Evolutionary conservation across 1,284 basidiomycete genomes (phyloP), one percentile per base, ranked within the genome.

Genomic region (Phaffia rhodozyma): DNA sequence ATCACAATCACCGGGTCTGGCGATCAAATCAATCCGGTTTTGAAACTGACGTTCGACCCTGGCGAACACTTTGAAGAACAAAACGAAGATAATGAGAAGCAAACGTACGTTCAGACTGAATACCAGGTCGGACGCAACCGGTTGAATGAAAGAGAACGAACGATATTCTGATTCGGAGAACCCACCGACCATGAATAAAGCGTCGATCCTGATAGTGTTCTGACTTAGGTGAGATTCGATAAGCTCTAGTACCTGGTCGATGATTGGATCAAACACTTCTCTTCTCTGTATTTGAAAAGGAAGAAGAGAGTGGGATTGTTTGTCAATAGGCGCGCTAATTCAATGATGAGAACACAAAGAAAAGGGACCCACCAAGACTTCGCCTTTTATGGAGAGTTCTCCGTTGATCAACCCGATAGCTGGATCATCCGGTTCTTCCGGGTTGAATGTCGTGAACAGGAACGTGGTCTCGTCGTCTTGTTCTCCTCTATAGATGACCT

Each of bases 241-340:
- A 69, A 90, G 79, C 25, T 82, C 79, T 34, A 90, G 74, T 29
- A 88, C 87, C 83, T 88, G 71, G 56, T 82, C 79, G 53, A 89
- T 81, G 34, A 89, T 84, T 43, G 87, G 87, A 73, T 88, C 87
- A 70, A 89, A 83, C 21, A 90, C 87, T 71, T 87, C 85, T 68
- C 82, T 77, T 20, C 87, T 81, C 38, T 43, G 5, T 43, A 11
- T 43, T 7, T 11, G 38, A 7, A 43, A 43, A 2, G 16, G 5
- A 43, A 16, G 6, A 43, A 43, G 38, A 43, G 38, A 16, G 2
- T 2, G 13, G 16, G 13, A 7, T 34, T 9, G 32, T 9, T 9
- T 43, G 38, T 43, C 7, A 43, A 16, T 16, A 43, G 16, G 38
- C 38, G 38, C 38, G 38, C 38, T 43, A 2, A 7, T 43, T 43